Base-by-base conservation (phyloP, 495 filamentous ascomycete species). In the Penicillium diatomitis region DNA sequence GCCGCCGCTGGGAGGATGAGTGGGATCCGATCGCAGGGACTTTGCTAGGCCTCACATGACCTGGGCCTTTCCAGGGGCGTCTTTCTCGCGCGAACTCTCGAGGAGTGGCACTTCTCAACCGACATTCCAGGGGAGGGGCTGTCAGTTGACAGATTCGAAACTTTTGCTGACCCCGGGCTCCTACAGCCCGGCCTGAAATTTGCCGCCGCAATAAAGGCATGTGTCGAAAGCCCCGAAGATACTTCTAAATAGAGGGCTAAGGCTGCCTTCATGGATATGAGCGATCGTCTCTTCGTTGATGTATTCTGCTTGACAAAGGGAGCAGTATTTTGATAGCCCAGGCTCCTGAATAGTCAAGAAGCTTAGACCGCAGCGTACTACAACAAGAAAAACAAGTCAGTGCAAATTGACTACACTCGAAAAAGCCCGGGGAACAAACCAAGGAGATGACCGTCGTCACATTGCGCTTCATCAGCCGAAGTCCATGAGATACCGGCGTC, bases 1-100 rank as follows among this genome's bases (percentile, higher is more conserved):
- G 72, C 46, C 74, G 80, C 47, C 71, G 94, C 39, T 99, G 92
- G 92, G 89, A 96, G 59, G 89, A 91, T 60, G 88, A 95, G 64
- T 99, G 94, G 94, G 78, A 90, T 72, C 73, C 73, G 27, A 81
- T 90, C 46, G 83, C 87, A 2, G 87, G 83, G 7, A 73, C 74
- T 38, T 67, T 94, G 11, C 69, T 96, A 51, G 84, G 82, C 10
- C 65, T 92, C 38, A 51, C 51, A 10, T 20, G 20, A 20, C 20
- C 20, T 65, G 53, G 45, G 8, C 6, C 12, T 10, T 36, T 11
- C 20, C 11, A 45, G 11, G n/a, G 9, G 32, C 11, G 10, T 20
- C 20, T 20, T 20, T 20, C 20, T 20, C 20, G 20, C 20, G 20
- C 20, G 20, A 20, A 20, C 2, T 20, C 20, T 20, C 20, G 20